phyloP scores from a whole-genome alignment of 495 filamentous ascomycete genomes.

The Tuber borchii region DNA sequence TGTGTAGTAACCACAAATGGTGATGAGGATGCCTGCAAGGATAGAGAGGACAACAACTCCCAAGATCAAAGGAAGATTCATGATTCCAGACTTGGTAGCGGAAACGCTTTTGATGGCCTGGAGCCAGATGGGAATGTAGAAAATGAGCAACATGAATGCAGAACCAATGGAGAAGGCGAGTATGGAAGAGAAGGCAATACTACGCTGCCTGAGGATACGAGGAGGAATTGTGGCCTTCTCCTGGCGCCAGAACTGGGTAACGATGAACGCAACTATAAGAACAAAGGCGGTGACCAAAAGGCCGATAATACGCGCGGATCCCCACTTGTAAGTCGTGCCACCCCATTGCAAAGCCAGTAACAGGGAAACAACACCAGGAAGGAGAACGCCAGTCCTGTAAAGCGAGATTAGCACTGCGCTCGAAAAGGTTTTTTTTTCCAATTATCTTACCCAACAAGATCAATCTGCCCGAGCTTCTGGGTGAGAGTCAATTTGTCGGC shows the following conservation, averaged over 20 bases:
- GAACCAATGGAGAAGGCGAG: conserved; percentile 55
- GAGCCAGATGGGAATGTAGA: conserved; percentile 82
- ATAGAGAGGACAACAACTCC: conserved; percentile 57
- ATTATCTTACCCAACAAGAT: conserved; percentile 51
- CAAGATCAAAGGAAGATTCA: conserved; percentile 68
- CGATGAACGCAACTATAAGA: conserved; percentile 56
- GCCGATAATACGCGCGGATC: conserved; percentile 58
- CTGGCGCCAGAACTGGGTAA: conserved; percentile 59
- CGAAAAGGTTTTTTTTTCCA: neutral
- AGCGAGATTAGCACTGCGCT: neutral
- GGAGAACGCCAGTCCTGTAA: conserved; percentile 52
- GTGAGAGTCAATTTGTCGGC: conserved; percentile 43
- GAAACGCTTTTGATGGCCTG: conserved; percentile 68
- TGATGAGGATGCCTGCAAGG: conserved; percentile 55
- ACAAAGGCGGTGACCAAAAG: conserved; percentile 66
- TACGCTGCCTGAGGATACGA: conserved; percentile 66
- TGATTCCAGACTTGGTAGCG: conserved; percentile 67
- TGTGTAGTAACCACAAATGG: conserved; percentile 64
- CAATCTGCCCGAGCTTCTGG: conserved; percentile 55
- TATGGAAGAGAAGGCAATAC: conserved; percentile 52
- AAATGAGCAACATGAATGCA: conserved; percentile 62
- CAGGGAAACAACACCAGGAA: conserved; percentile 65
- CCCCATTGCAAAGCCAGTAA: conserved; percentile 84
- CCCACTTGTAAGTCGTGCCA: conserved; percentile 63
- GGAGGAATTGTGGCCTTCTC: conserved; percentile 73